Evolutionary conservation across 2,329 filamentous ascomycete species (phyloP).

Genomic region (Fusarium praegraminearum): DNA sequence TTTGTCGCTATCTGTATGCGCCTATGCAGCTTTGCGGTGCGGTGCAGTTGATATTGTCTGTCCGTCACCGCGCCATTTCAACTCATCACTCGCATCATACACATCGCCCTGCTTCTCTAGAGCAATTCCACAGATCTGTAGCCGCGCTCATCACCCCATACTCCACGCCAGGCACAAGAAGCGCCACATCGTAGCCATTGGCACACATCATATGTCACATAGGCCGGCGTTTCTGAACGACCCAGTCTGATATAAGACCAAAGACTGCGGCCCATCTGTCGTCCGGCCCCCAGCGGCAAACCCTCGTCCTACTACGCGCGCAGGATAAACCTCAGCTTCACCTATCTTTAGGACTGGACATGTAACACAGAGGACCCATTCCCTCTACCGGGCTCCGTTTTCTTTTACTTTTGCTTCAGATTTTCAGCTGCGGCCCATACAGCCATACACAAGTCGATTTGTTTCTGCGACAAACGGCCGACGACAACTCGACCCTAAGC

Average conservation of each 20-base stretch:
- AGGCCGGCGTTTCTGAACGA: background rate
- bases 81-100: too few species aligned
- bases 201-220: conserved; percentile 28
- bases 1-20: background rate
- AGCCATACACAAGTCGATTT: background rate
- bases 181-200: conserved; percentile 8
- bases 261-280: conserved; percentile 11
- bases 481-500: background rate
- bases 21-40: conserved; percentile 2
- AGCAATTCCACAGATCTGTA: conserved; percentile 5
- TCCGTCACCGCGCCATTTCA: background rate
- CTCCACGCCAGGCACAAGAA: conserved; percentile 24
- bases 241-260: conserved; percentile 28
- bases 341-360: conserved; percentile 26
- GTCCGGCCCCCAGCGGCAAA: conserved; percentile 22
- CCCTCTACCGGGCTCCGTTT: conserved; percentile 2
- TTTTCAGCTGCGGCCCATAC: background rate
- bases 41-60: background rate
- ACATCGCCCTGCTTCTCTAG: background rate
- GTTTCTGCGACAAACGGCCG: background rate
- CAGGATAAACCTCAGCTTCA: conserved; percentile 11
- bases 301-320: conserved; percentile 7
- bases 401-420: background rate
- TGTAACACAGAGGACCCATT: conserved; percentile 31
- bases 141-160: conserved; percentile 20